Evolutionary conservation across 2,329 filamentous ascomycete genomes (phyloP).

Genomic region (Fusarium incarnatum): DNA sequence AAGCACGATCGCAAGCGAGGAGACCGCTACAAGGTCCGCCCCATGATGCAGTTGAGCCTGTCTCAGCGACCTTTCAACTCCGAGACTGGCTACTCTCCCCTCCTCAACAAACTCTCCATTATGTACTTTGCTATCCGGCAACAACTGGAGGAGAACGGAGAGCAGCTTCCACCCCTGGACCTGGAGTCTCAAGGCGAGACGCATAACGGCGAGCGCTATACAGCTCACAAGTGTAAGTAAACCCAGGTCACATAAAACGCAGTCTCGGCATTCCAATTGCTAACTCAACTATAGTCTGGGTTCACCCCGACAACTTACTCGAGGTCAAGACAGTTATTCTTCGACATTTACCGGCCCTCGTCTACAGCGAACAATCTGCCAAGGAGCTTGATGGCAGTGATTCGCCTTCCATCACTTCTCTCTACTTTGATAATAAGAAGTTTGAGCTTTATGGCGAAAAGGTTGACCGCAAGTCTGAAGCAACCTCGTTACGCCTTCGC

Average conservation of each 20-base stretch:
- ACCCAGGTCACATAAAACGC: neutral
- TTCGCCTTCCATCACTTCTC: constrained; percentile 91
- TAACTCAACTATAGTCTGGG: constrained; percentile 74
- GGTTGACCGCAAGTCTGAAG: constrained; percentile 78
- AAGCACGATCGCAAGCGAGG: constrained; percentile 97
- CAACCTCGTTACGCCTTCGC: constrained; percentile 84
- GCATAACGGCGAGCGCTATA: constrained; percentile 78
- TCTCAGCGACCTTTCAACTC: constrained; percentile 94
- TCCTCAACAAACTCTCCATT: constrained; percentile 89
- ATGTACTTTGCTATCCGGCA: constrained; percentile 97
- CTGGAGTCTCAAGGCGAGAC: constrained; percentile 66
- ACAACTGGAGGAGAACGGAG: constrained; percentile 71
- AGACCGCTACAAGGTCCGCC: constrained; percentile 85
- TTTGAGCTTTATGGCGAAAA: constrained; percentile 91
- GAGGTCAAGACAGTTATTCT: constrained; percentile 98
- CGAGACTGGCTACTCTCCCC: constrained; percentile 85
- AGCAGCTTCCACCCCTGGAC: constrained; percentile 57
- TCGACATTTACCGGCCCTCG: constrained; percentile 86
- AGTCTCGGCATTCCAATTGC: neutral
- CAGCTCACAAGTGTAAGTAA: constrained; percentile 83
- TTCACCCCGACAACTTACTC: constrained; percentile 93
- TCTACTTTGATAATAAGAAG: constrained; percentile 92
- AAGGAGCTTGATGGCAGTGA: constrained; percentile 84
- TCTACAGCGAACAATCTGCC: constrained; percentile 89
- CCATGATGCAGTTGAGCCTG: constrained; percentile 90